phyloP scores from a whole-genome alignment of 345 rosid species.

The Populus alba region DNA sequence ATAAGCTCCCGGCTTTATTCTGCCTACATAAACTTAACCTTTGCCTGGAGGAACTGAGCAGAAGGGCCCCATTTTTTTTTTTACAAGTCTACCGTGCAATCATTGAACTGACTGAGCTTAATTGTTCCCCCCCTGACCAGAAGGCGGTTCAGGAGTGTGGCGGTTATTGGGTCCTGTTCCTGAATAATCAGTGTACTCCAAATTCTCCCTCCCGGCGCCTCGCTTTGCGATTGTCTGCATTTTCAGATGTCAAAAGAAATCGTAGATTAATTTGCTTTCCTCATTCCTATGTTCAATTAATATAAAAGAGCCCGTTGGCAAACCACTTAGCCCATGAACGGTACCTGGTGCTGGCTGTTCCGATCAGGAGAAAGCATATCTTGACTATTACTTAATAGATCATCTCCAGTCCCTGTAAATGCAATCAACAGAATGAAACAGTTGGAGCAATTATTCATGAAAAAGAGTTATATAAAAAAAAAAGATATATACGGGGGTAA shows the following conservation, averaged over 20 bases:
- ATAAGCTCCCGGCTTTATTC: no score
- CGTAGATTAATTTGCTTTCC: not conserved
- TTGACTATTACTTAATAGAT: not conserved
- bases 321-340: not conserved
- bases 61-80: not conserved
- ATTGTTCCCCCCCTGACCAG: not conserved
- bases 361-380: not conserved
- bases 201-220: not conserved
- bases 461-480: not conserved
- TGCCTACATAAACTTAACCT: not conserved
- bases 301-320: not conserved
- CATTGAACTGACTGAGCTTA: not conserved
- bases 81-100: not conserved
- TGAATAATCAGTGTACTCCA: conserved; percentile 8
- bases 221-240: conserved; percentile 5
- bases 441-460: not conserved
- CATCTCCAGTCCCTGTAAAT: not conserved
- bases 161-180: conserved; percentile 7
- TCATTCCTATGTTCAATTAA: not conserved
- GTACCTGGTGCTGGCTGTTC: not conserved
- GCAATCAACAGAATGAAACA: not conserved
- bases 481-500: not conserved
- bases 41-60: not conserved
- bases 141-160: conserved; percentile 4
- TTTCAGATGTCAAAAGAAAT: not conserved